Base-by-base conservation (phyloP, 2,329 filamentous ascomycete genomes). In the Cladosporium sp. region DNA sequence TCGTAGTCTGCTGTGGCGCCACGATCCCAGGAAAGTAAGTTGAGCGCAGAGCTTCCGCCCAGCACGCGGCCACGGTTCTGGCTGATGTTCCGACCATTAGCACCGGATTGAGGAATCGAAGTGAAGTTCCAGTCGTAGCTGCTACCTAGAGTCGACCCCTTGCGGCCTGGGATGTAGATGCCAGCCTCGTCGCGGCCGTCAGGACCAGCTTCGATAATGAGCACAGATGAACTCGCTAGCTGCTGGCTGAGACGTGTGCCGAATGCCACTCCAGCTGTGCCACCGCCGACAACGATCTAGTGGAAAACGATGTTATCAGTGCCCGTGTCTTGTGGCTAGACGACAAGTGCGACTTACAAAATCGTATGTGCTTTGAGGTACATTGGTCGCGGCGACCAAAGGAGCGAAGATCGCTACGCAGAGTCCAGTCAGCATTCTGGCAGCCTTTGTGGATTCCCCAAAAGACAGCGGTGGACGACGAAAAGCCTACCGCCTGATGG, bases 11-110 rank as follows among this genome's bases (percentile, higher is more conserved):
- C 60, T 6, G 62, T 62, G 12, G 61, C 64, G 12, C 64, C 68
- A 12, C 71, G 69, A 55, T 73, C 70, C 68, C 61, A 64, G 19
- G 67, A 66, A n/a, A 69, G 65, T 36, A 78, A 75, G 61, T 81
- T 81, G 30, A 81, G 60, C 0, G 77, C 73, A 9, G 71, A 78
- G 14, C 75, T 77, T 9, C 80, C 81, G 5, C 80, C 80, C 0
- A 83, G 71, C 0, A 80, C 76, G 52, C 78, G 78, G 36, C 78
- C 80, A 5, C 79, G 73, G 22, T 75, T 75, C 45, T 80, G 76
- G 3, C 67, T 59, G 12, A 80, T 74, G 3, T 71, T 63, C 1
- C 78, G 73, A 14, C 72, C 71, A 15, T 74, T 72, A 4, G 79
- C 73, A n/a, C 66, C 64, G 1, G 68, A 52, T 54, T 80, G 78